Evolutionary conservation across 345 rosid species (phyloP), one percentile per base, ranked within the genome.

Genomic region (Citrus reticulata): DNA sequence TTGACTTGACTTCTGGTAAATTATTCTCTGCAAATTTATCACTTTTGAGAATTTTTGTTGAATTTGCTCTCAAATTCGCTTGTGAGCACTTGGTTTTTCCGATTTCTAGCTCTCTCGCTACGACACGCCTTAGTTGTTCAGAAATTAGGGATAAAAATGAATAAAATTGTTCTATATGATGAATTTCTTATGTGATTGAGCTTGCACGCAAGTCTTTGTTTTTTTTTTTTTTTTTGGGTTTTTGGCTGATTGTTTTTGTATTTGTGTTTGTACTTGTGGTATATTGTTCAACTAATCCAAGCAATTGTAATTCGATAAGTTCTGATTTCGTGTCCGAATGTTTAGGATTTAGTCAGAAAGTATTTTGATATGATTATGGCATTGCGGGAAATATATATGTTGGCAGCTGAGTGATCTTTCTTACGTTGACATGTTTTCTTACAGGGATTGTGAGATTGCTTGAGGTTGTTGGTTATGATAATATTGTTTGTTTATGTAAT

Each of bases 401-500:
- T 61, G 16, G 40, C 39, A 1, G 27, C 17, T 11, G 24, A 29
- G 42, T 27, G 19, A 74, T 10, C 42, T 17, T 40, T 74, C 25
- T 66, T 67, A 16, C 37, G 51, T 55, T 37, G 27, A 24, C 25
- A 20, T 83, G 62, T 10, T 37, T 22, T 22, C 49, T 35, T 73
- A 29, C 82, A 84, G 84, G 83, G 67, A 51, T 37, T 42, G 67
- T 1, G 22, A 32, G 77, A 64, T 54, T 17, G 61, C 29, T 70
- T 77, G 77, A 72, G 61, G 77, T 61, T 46, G 49, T 40, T 73
- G 58, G 20, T 73, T 74, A 68, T 46, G 84, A 42, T 59, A 68
- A 72, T 57, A 10, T 79, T 66, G 54, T 29, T 49, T 35, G 66
- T 76, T 37, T 30, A 55, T 72, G 40, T 64, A 39, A 19, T 81